Conservation (phyloP, 2,329 filamentous ascomycete genomes). For the Aspergillus aculeatinus region DNA sequence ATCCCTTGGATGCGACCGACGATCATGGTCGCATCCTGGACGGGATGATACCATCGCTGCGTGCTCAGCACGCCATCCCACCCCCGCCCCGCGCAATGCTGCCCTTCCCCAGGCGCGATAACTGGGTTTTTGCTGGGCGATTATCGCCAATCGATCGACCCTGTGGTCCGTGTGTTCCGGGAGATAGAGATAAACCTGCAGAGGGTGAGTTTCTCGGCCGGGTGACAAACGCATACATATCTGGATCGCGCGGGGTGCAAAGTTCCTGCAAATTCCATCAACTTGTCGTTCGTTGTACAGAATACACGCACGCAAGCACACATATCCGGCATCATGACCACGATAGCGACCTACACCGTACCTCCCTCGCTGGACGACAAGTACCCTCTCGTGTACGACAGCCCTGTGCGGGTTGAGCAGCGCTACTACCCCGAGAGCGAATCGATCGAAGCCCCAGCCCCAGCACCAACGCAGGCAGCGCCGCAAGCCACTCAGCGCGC, state of each 20-base stretch:
- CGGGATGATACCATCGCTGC: constrained; percentile 5
- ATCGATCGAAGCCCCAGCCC: neutral
- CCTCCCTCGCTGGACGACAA: constrained; percentile 12
- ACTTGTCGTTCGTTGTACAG: too few species aligned
- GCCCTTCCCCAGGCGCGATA: neutral
- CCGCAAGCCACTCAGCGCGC: constrained; percentile 42
- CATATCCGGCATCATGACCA: constrained; percentile 10
- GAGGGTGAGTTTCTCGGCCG: neutral
- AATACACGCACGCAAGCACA: too few species aligned
- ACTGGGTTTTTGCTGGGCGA: neutral
- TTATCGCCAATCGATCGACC: neutral
- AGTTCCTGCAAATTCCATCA: too few species aligned
- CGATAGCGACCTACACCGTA: constrained; percentile 13
- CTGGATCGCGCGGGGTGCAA: neutral
- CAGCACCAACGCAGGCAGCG: too few species aligned
- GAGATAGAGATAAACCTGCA: neutral
- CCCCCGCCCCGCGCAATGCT: constrained; percentile 35
- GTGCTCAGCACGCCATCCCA: constrained; percentile 31
- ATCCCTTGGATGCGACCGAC: neutral
- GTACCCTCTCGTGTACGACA: constrained; percentile 10
- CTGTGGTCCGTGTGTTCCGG: neutral
- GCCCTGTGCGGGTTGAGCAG: constrained; percentile 13
- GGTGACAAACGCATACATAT: neutral
- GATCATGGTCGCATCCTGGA: neutral
- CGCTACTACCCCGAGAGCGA: neutral